Evolutionary conservation across 192 early-diverging fungal species (phyloP).

Genomic region (Linnemannia hyalina): DNA sequence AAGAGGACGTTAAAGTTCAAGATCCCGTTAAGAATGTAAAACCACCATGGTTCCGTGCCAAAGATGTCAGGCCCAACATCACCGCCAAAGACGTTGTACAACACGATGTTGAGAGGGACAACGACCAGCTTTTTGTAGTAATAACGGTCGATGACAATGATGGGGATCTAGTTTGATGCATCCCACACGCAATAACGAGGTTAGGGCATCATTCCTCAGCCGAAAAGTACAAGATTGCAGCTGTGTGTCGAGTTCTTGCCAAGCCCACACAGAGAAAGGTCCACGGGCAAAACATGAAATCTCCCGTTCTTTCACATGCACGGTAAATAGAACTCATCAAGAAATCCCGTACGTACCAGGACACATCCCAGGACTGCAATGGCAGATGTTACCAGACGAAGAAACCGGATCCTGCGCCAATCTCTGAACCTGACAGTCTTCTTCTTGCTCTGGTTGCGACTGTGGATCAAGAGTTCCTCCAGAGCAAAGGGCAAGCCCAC

Average conservation of each 20-base stretch:
- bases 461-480: constrained; percentile 73
- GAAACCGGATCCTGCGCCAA: constrained; percentile 61
- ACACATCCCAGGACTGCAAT: constrained; percentile 49
- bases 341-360: constrained; percentile 42
- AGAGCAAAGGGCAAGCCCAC: constrained; percentile 82
- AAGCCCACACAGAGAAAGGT: background rate
- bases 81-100: constrained; percentile 91
- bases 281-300: background rate
- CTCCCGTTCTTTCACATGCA: background rate
- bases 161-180: constrained; percentile 60
- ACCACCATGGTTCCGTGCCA: constrained; percentile 88
- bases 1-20: constrained; percentile 93
- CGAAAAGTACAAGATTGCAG: background rate
- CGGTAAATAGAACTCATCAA: background rate
- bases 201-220: background rate
- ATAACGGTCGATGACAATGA: constrained; percentile 78
- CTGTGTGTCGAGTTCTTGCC: background rate
- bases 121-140: constrained; percentile 80
- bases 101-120: constrained; percentile 89
- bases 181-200: background rate
- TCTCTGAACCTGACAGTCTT: constrained; percentile 38
- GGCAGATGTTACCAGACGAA: constrained; percentile 59
- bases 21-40: constrained; percentile 90
- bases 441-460: constrained; percentile 57
- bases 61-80: constrained; percentile 81